These are phyloP conservation scores for Eleusine indica DNA, from an alignment of 176 grass and related monocot species.

Conservation along the genomic window DNA sequence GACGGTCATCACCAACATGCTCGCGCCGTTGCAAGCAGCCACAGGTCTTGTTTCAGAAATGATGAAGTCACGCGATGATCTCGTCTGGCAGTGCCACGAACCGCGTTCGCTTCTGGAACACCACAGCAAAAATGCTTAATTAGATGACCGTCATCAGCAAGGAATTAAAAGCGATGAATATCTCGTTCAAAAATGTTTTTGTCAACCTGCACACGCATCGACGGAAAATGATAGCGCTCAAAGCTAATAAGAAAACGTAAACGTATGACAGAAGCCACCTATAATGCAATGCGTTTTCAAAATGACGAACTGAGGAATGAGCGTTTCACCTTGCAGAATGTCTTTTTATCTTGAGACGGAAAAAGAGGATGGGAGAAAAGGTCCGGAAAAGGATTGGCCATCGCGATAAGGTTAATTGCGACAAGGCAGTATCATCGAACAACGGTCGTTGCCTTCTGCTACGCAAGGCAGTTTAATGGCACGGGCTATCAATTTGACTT, in stretches of 20 bases:
- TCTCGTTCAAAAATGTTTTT: not conserved
- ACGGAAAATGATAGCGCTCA: constrained; percentile 26
- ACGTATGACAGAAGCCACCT: constrained; percentile 7
- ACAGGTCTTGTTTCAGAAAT: not conserved
- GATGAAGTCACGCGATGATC: constrained; percentile 61
- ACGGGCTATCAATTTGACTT: constrained; percentile 25
- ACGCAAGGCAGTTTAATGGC: constrained; percentile 17
- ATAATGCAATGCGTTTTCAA: constrained; percentile 4
- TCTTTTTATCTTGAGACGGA: constrained; percentile 30
- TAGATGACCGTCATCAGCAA: constrained; percentile 23
- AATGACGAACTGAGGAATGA: constrained; percentile 3
- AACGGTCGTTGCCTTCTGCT: not conserved
- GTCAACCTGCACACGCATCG: constrained; percentile 6
- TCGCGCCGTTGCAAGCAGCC: not conserved
- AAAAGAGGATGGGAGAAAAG: not conserved
- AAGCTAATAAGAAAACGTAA: constrained; percentile 5
- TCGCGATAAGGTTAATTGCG: constrained; percentile 21
- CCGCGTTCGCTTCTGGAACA: constrained; percentile 77
- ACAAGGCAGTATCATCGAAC: not conserved
- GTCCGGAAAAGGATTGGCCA: constrained; percentile 8
- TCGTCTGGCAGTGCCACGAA: constrained; percentile 75
- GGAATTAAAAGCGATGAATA: not conserved
- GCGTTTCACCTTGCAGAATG: not conserved
- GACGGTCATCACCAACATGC: not conserved
- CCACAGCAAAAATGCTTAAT: constrained; percentile 2